phyloP scores from a whole-genome alignment of 1,284 basidiomycete genomes.

The Sphaerobolus stellatus region DNA sequence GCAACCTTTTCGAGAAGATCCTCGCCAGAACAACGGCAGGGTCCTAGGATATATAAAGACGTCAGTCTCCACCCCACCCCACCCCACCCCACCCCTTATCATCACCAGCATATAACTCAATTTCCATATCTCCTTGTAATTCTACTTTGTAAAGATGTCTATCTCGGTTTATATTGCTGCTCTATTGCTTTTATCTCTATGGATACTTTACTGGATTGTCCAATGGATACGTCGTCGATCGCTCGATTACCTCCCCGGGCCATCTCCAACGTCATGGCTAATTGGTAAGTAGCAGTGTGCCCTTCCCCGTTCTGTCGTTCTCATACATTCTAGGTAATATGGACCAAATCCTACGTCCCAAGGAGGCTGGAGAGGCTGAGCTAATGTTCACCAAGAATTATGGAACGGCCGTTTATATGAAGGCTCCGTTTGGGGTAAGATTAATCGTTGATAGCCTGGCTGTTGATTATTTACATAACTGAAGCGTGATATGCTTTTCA shows the following conservation, averaged over 20 bases:
- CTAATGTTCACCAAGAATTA: slow-evolving; percentile 25
- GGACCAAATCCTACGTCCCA: slow-evolving; percentile 21
- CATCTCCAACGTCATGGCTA: not conserved
- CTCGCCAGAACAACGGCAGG: too few species aligned
- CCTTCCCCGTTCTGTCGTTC: not conserved
- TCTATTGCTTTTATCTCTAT: too few species aligned
- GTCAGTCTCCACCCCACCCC: too few species aligned
- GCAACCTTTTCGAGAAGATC: too few species aligned
- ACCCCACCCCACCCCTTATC: too few species aligned
- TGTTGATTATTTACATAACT: not conserved
- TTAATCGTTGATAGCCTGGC: not conserved
- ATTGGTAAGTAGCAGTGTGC: not conserved
- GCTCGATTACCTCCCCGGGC: not conserved
- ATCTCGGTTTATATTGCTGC: too few species aligned
- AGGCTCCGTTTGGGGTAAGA: slow-evolving; percentile 28
- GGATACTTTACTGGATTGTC: too few species aligned
- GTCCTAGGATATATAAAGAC: too few species aligned
- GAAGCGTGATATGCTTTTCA: slow-evolving; percentile 17
- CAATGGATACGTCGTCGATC: not conserved
- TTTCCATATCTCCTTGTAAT: too few species aligned
- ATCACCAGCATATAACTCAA: too few species aligned
- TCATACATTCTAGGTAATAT: slow-evolving; percentile 24
- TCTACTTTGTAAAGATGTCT: too few species aligned
- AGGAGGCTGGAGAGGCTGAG: slow-evolving; percentile 33
- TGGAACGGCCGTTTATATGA: slow-evolving; percentile 30